A percentile compares a stretch with the other conserved stretches of the same genome.
phyloP scores from a whole-genome alignment of 371 early-diverging fungal species.

The Actinomucor elegans region DNA sequence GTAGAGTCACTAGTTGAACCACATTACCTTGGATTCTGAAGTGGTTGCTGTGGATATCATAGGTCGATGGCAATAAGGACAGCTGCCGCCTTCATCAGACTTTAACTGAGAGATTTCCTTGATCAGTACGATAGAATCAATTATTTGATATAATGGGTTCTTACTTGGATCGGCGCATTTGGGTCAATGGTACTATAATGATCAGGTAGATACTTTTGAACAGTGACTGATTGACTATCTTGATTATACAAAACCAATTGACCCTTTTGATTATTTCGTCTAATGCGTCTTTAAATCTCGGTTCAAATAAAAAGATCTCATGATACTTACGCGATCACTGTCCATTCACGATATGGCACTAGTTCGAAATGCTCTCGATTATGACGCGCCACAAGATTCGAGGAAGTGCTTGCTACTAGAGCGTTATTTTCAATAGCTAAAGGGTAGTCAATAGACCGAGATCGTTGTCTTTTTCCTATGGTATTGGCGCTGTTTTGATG shows the following conservation, averaged over 20 bases:
- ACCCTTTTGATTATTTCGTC: constrained; percentile 44
- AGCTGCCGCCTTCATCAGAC: constrained; percentile 9
- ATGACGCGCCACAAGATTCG: too few relatives aligned
- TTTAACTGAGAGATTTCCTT: too few relatives aligned
- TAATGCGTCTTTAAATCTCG: constrained; percentile 4
- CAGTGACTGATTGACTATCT: constrained; percentile 39
- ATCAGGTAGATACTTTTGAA: constrained; percentile 31
- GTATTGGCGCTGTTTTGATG: neutral
- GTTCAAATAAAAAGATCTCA: neutral
- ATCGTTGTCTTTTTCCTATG: constrained; percentile 21
- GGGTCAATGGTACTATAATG: neutral
- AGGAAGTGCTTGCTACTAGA: too few relatives aligned
- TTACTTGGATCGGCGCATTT: constrained; percentile 2
- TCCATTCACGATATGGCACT: constrained; percentile 58
- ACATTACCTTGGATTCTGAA: neutral
- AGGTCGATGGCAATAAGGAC: constrained; percentile 44
- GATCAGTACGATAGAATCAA: neutral
- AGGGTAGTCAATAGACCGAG: constrained; percentile 28
- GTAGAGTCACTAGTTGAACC: too few relatives aligned
- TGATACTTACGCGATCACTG: constrained; percentile 48
- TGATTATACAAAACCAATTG: constrained; percentile 51
- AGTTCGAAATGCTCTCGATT: constrained; percentile 31
- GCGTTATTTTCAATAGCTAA: constrained; percentile 14
- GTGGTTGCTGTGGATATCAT: neutral
- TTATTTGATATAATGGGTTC: neutral